phyloP scores from a whole-genome alignment of 495 filamentous ascomycete genomes.

The Xylaria nigripes region DNA sequence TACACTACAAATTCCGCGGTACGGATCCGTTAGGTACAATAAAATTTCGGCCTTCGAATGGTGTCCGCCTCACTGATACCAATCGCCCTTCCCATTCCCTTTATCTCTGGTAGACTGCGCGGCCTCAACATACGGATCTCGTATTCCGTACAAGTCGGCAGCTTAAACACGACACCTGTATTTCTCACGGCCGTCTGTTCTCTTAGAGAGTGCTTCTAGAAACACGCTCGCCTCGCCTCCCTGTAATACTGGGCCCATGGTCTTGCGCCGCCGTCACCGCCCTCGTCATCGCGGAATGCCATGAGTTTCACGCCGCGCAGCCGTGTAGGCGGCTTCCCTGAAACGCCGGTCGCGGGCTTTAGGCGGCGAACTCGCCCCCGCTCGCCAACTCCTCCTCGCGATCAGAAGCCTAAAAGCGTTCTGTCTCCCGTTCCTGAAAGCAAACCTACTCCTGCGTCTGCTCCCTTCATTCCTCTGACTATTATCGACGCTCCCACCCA shows the following conservation, averaged over 20 bases:
- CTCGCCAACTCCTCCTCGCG: conserved; percentile 7
- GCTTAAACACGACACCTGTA: neutral
- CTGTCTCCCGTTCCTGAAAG: conserved; percentile 35
- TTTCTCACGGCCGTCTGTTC: neutral
- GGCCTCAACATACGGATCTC: neutral
- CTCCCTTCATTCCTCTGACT: conserved; percentile 55
- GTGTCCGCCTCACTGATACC: neutral
- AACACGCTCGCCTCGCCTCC: neutral
- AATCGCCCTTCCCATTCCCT: neutral
- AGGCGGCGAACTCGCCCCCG: conserved; percentile 16
- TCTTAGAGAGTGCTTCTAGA: no score
- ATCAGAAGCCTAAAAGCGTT: conserved; percentile 6
- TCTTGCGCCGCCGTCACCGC: conserved; percentile 9
- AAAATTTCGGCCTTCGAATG: neutral
- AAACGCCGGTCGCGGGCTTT: conserved; percentile 26
- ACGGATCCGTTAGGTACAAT: neutral
- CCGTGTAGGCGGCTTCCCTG: conserved; percentile 36
- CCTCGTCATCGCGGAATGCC: conserved; percentile 35
- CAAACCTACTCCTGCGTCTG: conserved; percentile 5
- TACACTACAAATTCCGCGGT: no score
- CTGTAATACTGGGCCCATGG: conserved; percentile 8
- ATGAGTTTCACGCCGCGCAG: conserved; percentile 35
- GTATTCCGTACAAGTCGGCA: neutral
- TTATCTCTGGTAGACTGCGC: neutral
- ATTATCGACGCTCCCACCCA: conserved; percentile 83